A percentile compares a stretch with the other conserved stretches of the same genome.
These are phyloP conservation scores for Whalleya microplaca DNA, from an alignment of 2,329 filamentous ascomycete species.

Conservation along the genomic window DNA sequence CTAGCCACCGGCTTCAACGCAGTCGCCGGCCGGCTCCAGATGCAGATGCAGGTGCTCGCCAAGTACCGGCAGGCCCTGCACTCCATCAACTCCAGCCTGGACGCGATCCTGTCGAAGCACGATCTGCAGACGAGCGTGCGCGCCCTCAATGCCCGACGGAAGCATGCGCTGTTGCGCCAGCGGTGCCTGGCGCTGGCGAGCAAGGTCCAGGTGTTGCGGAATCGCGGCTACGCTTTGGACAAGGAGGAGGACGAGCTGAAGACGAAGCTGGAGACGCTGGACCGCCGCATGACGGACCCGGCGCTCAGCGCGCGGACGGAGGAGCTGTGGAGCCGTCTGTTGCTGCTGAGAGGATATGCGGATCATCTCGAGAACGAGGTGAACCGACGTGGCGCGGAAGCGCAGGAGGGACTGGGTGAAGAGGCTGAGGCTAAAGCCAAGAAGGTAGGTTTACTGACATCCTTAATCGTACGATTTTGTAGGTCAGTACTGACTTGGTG, in stretches of 20 bases:
- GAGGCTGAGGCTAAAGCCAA: constrained; percentile 74
- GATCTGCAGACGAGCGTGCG: constrained; percentile 77
- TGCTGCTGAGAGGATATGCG: constrained; percentile 73
- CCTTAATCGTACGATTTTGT: background rate
- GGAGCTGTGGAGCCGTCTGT: constrained; percentile 83
- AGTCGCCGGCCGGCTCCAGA: constrained; percentile 71
- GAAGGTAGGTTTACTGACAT: constrained; percentile 58
- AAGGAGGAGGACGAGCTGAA: constrained; percentile 79
- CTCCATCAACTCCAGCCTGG: constrained; percentile 76
- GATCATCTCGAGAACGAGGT: constrained; percentile 74
- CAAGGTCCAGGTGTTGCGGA: constrained; percentile 79
- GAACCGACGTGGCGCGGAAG: constrained; percentile 64
- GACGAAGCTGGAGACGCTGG: constrained; percentile 69
- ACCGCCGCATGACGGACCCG: constrained; percentile 74
- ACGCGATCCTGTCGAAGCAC: constrained; percentile 73
- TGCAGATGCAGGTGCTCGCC: constrained; percentile 70
- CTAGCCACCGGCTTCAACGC: constrained; percentile 74
- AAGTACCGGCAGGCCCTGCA: constrained; percentile 75
- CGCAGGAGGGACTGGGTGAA: constrained; percentile 64
- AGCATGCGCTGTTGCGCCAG: constrained; percentile 73
- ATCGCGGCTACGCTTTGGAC: constrained; percentile 79
- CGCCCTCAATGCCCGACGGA: constrained; percentile 71
- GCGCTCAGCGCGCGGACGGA: constrained; percentile 76
- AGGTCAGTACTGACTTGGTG: constrained; percentile 20
- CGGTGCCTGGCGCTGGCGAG: constrained; percentile 75